Percentiles rank a stretch among this genome's conserved stretches.
Evolutionary conservation across 768 basidiomycete genomes (phyloP).

Genomic region (Calvatia gigantea): DNA sequence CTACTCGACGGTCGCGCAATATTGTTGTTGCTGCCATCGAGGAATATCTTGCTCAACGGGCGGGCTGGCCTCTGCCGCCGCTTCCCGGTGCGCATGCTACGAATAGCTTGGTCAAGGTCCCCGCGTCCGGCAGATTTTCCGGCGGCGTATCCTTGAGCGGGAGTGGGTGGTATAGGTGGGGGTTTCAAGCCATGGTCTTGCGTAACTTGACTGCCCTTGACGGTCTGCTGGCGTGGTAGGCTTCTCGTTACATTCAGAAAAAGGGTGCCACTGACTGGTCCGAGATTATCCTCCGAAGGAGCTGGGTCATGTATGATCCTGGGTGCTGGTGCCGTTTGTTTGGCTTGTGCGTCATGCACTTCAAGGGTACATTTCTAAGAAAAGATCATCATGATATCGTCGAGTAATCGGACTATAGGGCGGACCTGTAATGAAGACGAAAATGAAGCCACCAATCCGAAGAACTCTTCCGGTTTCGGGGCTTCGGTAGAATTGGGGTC

Average conservation of each 20-base stretch:
- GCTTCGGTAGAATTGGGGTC: slow-evolving; percentile 57
- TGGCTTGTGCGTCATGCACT: slow-evolving; percentile 49
- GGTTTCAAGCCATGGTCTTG: slow-evolving; percentile 22
- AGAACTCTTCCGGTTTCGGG: slow-evolving; percentile 80
- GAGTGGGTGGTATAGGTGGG: slow-evolving; percentile 22
- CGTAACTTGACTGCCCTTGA: slow-evolving; percentile 31
- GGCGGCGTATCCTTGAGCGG: slow-evolving; percentile 36
- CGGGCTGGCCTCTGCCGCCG: slow-evolving; percentile 46
- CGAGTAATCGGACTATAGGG: not conserved
- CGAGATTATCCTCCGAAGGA: slow-evolving; percentile 20
- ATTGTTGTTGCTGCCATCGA: slow-evolving; percentile 51
- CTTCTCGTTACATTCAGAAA: slow-evolving; percentile 9
- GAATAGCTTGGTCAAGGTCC: slow-evolving; percentile 80
- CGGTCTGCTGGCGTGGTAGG: slow-evolving; percentile 29
- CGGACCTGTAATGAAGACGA: slow-evolving; percentile 67
- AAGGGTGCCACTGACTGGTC: slow-evolving; percentile 13
- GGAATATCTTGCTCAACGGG: slow-evolving; percentile 76
- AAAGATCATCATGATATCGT: not conserved
- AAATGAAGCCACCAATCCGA: slow-evolving; percentile 71
- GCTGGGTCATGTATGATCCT: slow-evolving; percentile 22
- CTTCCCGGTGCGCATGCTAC: slow-evolving; percentile 70
- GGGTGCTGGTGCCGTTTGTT: slow-evolving; percentile 21
- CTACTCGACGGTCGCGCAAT: slow-evolving; percentile 27
- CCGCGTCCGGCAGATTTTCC: slow-evolving; percentile 68
- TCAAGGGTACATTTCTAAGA: slow-evolving; percentile 71